These are phyloP conservation scores for Cladobotryum mycophilum DNA, from an alignment of 2,329 filamentous ascomycete genomes.

Conservation along the genomic window DNA sequence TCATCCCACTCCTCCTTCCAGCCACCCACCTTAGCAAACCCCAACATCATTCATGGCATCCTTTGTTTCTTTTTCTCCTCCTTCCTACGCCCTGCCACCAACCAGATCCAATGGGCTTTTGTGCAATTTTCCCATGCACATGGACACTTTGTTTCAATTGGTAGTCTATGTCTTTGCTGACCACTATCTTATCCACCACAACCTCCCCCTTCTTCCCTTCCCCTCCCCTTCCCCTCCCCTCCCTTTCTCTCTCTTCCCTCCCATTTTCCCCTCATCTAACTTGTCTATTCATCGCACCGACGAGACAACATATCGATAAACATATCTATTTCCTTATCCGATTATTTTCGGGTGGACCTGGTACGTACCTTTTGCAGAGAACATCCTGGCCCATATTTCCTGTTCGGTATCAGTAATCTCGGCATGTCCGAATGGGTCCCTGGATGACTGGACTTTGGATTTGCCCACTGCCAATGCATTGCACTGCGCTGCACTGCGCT, in stretches of 20 bases:
- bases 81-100: too few relatives aligned
- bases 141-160: not conserved
- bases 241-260: not conserved
- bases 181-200: not conserved
- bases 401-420: conserved; percentile 10
- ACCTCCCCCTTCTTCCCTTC: not conserved
- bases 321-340: conserved; percentile 1
- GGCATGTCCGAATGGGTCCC: conserved; percentile 9
- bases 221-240: not conserved
- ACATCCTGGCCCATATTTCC: conserved; percentile 2
- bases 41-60: too few relatives aligned
- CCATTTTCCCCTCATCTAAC: not conserved
- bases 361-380: conserved; percentile 4
- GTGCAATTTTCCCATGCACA: not conserved
- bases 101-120: not conserved
- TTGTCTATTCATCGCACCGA: not conserved
- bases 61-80: too few relatives aligned
- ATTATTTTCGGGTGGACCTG: conserved; percentile 2
- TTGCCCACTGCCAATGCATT: not conserved
- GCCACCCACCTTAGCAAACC: too few relatives aligned
- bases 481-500: not conserved
- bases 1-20: too few relatives aligned
- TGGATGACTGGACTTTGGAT: not conserved
- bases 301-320: conserved; percentile 3
- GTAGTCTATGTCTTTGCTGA: too few relatives aligned